These are phyloP conservation scores for Paragyromitra xinjiangensis DNA, from an alignment of 495 filamentous ascomycete genomes.

Conservation along the genomic window DNA sequence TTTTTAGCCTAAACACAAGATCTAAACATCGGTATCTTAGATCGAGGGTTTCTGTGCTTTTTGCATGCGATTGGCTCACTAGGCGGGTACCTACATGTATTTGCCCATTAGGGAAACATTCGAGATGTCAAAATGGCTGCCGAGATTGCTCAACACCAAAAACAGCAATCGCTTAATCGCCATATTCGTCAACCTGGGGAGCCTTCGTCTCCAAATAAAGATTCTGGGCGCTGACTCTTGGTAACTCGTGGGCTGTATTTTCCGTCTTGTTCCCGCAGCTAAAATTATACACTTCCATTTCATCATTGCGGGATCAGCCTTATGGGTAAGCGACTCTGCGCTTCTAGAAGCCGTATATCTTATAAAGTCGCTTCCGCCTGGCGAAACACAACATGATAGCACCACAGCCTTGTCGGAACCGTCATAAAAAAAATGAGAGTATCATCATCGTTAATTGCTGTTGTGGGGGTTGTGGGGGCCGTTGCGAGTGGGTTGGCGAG, in stretches of 20 bases:
- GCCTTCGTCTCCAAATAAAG: neutral
- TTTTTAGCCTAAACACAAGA: too few relatives aligned
- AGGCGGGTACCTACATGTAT: neutral
- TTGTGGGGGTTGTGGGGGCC: neutral
- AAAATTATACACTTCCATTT: neutral
- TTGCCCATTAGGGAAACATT: neutral
- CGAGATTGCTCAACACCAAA: neutral
- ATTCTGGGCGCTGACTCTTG: neutral
- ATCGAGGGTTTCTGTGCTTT: too few relatives aligned
- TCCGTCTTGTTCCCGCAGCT: neutral
- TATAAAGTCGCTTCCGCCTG: neutral
- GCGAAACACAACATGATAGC: neutral
- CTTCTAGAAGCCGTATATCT: neutral
- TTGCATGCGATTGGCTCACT: neutral
- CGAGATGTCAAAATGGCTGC: neutral
- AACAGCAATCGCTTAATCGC: neutral
- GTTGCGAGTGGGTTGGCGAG: neutral
- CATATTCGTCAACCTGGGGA: neutral
- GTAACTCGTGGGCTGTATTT: neutral
- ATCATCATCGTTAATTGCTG: neutral
- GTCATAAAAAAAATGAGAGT: neutral
- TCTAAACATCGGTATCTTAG: too few relatives aligned
- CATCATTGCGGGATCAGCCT: neutral
- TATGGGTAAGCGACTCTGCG: constrained; percentile 1
- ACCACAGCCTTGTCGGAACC: neutral